Evolutionary conservation across 1,284 basidiomycete genomes (phyloP).

Genomic region (Somion occarium): DNA sequence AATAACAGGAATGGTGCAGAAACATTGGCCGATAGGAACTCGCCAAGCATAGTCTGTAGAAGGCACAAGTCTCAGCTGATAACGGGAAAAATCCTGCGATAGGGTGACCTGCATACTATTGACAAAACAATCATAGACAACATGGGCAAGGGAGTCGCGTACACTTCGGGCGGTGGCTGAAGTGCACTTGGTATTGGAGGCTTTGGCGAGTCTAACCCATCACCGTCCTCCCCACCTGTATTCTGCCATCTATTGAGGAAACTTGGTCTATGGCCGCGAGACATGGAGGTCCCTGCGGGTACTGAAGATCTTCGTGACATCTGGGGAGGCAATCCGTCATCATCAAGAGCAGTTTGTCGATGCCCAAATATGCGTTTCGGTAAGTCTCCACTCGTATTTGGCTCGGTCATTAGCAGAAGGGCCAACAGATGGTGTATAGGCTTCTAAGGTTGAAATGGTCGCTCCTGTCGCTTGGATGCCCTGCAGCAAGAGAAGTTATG

Average conservation of each 20-base stretch:
- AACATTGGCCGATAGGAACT: constrained; percentile 89
- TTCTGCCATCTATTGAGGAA: constrained; percentile 21
- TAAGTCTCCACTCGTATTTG: background rate
- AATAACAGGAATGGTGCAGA: constrained; percentile 86
- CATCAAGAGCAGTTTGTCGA: background rate
- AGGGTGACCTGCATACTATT: constrained; percentile 57
- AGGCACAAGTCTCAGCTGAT: constrained; percentile 2
- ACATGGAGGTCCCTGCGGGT: constrained; percentile 26
- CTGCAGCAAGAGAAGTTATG: too few relatives aligned
- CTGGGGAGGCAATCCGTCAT: constrained; percentile 1
- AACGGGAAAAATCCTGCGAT: background rate
- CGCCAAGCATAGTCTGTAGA: constrained; percentile 81
- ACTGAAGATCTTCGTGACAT: constrained; percentile 13
- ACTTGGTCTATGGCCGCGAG: constrained; percentile 20
- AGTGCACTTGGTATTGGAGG: constrained; percentile 74
- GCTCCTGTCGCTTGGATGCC: too few relatives aligned
- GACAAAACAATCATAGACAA: constrained; percentile 89
- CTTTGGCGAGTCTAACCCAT: constrained; percentile 22
- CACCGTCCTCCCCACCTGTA: constrained; percentile 21
- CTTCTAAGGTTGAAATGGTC: too few relatives aligned
- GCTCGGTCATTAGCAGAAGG: background rate
- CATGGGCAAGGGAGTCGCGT: constrained; percentile 78
- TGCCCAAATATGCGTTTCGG: constrained; percentile 4
- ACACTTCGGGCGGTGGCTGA: constrained; percentile 53
- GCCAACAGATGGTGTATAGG: too few relatives aligned